phyloP scores from a whole-genome alignment of 805 yeast species.

The Lipomyces kockii region DNA sequence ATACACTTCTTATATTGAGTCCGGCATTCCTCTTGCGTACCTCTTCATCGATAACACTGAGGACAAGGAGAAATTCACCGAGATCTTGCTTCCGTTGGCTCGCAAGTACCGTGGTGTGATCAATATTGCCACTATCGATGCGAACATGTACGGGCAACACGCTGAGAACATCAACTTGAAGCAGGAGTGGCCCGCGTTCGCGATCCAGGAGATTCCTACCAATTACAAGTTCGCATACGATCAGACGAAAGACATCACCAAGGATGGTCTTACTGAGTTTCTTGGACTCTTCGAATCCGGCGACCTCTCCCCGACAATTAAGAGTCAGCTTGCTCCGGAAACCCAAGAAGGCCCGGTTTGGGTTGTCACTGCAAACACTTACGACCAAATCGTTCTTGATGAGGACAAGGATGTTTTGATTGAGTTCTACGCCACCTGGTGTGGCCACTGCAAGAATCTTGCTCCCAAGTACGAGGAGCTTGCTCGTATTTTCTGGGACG shows the following conservation, averaged over 20 bases:
- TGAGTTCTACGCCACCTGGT: conserved; percentile 85
- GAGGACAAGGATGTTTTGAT: conserved; percentile 75
- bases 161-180: conserved; percentile 83
- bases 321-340: conserved; percentile 86
- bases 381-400: conserved; percentile 66
- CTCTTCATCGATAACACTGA: conserved; percentile 76
- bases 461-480: conserved; percentile 89
- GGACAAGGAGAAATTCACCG: conserved; percentile 62
- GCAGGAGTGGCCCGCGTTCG: conserved; percentile 88
- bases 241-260: conserved; percentile 60
- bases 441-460: conserved; percentile 92
- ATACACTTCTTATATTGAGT: conserved; percentile 71
- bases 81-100: conserved; percentile 64
- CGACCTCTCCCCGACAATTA: conserved; percentile 69
- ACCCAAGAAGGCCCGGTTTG: conserved; percentile 74
- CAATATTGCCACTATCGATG: conserved; percentile 89
- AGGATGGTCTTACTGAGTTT: conserved; percentile 61
- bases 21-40: conserved; percentile 82
- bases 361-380: conserved; percentile 79
- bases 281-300: conserved; percentile 68
- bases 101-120: conserved; percentile 76
- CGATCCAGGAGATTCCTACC: conserved; percentile 69
- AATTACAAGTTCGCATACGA: conserved; percentile 79
- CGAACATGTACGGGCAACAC: conserved; percentile 77
- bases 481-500: conserved; percentile 66